A percentile compares a stretch with the other conserved stretches of the same genome.
Evolutionary conservation across 2,329 filamentous ascomycete species (phyloP).

Genomic region (Waltergamsia citrina): DNA sequence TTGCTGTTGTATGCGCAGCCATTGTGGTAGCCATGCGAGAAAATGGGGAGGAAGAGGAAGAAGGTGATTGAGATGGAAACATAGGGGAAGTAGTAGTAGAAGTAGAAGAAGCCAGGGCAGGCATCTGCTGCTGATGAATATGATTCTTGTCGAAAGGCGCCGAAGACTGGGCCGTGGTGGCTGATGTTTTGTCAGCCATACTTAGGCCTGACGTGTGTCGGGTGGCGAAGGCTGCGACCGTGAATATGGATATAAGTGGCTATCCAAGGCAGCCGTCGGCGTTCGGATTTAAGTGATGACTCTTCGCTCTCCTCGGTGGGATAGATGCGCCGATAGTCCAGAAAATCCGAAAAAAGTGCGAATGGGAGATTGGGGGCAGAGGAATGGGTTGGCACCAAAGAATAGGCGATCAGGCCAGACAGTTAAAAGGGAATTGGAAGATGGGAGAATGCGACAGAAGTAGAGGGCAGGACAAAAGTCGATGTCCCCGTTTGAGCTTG

Average conservation of each 20-base stretch:
- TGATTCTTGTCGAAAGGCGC: conserved; percentile 17
- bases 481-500: neutral
- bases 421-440: too few relatives aligned
- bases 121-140: conserved; percentile 6
- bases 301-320: neutral
- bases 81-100: conserved; percentile 7
- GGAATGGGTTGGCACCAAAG: too few relatives aligned
- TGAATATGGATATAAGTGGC: neutral
- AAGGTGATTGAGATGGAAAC: conserved; percentile 5
- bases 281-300: conserved; percentile 5
- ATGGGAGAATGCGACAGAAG: conserved; percentile 1
- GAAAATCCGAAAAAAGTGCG: neutral
- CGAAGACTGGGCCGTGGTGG: conserved; percentile 16
- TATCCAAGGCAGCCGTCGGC: conserved; percentile 1
- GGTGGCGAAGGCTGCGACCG: conserved; percentile 5
- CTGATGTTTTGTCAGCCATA: conserved; percentile 26
- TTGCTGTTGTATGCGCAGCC: conserved; percentile 2
- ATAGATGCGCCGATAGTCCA: too few relatives aligned
- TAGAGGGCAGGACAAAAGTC: neutral
- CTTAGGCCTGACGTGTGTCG: conserved; percentile 10
- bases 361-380: neutral
- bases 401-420: too few relatives aligned
- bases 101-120: conserved; percentile 8
- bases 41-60: conserved; percentile 8
- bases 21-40: conserved; percentile 4